These are phyloP conservation scores for Viola pubescens DNA, from an alignment of 441 rosid species.

Conservation along the genomic window DNA sequence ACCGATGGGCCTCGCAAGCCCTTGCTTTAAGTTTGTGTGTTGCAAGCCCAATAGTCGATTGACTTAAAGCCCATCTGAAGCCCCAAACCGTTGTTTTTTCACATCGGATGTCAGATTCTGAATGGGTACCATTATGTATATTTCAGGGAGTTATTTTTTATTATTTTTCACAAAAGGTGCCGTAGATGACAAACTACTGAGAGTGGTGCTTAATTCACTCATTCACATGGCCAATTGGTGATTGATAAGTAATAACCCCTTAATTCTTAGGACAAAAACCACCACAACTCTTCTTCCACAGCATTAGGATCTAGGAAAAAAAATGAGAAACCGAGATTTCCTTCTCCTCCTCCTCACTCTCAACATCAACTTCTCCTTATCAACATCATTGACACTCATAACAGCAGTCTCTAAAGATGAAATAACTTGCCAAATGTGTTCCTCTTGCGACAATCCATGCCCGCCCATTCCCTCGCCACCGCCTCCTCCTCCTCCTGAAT, in stretches of 20 bases:
- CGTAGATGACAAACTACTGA: constrained; percentile 15
- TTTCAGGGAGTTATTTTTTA: neutral
- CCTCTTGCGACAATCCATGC: constrained; percentile 50
- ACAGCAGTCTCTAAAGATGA: constrained; percentile 25
- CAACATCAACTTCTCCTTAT: constrained; percentile 9
- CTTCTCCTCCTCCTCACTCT: constrained; percentile 19
- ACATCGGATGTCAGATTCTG: no score
- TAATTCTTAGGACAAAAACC: neutral
- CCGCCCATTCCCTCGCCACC: constrained; percentile 23
- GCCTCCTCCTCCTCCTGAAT: constrained; percentile 21
- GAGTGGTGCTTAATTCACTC: constrained; percentile 17
- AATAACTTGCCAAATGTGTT: constrained; percentile 42
- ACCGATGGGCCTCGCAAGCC: no score
- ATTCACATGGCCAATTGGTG: constrained; percentile 16
- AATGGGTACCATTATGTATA: no score
- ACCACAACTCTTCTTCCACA: neutral
- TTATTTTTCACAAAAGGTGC: constrained; percentile 16
- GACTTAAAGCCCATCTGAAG: no score
- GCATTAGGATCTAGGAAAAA: neutral
- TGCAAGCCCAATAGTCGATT: no score
- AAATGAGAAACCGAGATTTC: constrained; percentile 7
- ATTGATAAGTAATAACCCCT: neutral
- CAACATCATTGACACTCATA: constrained; percentile 1
- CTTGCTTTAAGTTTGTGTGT: no score
- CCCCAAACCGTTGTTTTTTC: no score